These are phyloP conservation scores for Pichia nakasei DNA, from an alignment of 805 yeast species.

Conservation along the genomic window DNA sequence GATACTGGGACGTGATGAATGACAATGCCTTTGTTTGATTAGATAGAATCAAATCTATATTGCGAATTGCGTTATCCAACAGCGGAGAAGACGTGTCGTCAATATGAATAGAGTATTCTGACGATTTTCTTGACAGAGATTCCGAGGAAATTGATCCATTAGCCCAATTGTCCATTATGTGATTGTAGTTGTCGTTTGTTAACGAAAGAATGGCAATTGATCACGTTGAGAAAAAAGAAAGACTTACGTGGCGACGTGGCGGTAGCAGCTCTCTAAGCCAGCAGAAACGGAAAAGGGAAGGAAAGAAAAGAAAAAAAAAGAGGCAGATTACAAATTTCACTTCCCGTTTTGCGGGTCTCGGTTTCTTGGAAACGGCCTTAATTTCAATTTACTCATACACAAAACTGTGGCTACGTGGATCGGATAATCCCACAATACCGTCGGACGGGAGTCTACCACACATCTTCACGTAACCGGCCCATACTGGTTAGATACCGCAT, in stretches of 20 bases:
- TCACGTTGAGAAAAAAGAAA: not conserved
- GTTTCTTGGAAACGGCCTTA: too few relatives aligned
- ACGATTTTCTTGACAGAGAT: conserved; percentile 20
- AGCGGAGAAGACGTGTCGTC: conserved; percentile 17
- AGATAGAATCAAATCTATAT: conserved; percentile 34
- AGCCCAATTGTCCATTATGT: conserved; percentile 2
- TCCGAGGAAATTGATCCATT: conserved; percentile 7
- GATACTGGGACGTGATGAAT: conserved; percentile 37
- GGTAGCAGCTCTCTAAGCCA: not conserved
- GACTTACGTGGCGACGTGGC: too few relatives aligned
- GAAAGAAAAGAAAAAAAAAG: too few relatives aligned
- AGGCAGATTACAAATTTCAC: too few relatives aligned
- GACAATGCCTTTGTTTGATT: conserved; percentile 41
- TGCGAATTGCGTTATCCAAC: conserved; percentile 19
- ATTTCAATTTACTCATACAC: too few relatives aligned
- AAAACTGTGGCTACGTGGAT: too few relatives aligned
- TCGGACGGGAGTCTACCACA: too few relatives aligned
- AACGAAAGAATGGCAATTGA: not conserved
- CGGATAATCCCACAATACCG: too few relatives aligned
- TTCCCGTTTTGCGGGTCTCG: too few relatives aligned
- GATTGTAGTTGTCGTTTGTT: too few relatives aligned
- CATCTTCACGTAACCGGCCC: conserved; percentile 91
- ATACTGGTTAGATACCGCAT: conserved; percentile 66
- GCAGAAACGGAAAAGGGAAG: not conserved
- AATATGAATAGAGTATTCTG: conserved; percentile 20